Evolutionary conservation across 2,329 filamentous ascomycete species (phyloP).

Genomic region (Pseudocercospora pini-densiflorae): DNA sequence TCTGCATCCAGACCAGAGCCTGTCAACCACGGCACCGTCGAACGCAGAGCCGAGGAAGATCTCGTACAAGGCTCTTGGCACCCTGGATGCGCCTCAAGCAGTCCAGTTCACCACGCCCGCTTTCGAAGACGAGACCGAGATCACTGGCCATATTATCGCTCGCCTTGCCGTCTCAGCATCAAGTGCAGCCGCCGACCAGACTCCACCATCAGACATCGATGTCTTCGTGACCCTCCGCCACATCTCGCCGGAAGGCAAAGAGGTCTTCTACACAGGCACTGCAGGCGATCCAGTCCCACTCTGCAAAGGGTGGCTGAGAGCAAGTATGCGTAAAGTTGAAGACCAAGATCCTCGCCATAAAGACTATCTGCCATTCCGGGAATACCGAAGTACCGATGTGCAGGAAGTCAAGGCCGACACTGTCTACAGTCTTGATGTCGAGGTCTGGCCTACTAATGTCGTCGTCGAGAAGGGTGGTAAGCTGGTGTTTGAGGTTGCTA

Average conservation of each 20-base stretch:
- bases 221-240: conserved; percentile 66
- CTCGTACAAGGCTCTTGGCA: conserved; percentile 65
- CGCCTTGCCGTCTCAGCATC: conserved; percentile 64
- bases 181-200: conserved; percentile 11
- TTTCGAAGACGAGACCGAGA: conserved; percentile 68
- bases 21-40: conserved; percentile 36
- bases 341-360: conserved; percentile 56
- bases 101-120: conserved; percentile 63
- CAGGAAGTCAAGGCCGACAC: conserved; percentile 59
- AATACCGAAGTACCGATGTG: conserved; percentile 63
- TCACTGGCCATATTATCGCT: conserved; percentile 70
- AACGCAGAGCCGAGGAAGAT: conserved; percentile 31
- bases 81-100: conserved; percentile 54
- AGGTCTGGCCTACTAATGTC: conserved; percentile 69
- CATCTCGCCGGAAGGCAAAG: conserved; percentile 58
- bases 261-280: conserved; percentile 69
- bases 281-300: conserved; percentile 67
- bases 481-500: conserved; percentile 61
- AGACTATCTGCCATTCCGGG: conserved; percentile 60
- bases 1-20: conserved; percentile 54
- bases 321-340: conserved; percentile 61
- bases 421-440: conserved; percentile 64
- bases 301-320: conserved; percentile 67
- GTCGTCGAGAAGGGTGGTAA: conserved; percentile 57
- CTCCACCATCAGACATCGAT: conserved; percentile 61